phyloP scores from a whole-genome alignment of 2,329 filamentous ascomycete genomes.

The Paraphoma chrysanthemicola region DNA sequence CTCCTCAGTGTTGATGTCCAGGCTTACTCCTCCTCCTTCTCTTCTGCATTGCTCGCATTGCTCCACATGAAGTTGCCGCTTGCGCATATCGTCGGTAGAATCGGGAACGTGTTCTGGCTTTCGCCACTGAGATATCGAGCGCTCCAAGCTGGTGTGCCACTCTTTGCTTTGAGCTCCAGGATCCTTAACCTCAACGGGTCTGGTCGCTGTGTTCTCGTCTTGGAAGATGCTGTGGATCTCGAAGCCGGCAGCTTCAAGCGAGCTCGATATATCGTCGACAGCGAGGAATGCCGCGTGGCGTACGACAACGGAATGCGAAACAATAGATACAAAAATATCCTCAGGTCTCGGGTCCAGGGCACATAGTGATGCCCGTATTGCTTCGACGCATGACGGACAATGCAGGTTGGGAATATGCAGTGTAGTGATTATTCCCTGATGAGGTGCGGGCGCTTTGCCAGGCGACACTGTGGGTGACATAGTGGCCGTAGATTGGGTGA shows the following conservation, averaged over 20 bases:
- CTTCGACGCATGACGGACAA: slow-evolving; percentile 75
- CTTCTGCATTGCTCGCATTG: slow-evolving; percentile 45
- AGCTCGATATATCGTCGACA: slow-evolving; percentile 49
- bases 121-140: slow-evolving; percentile 41
- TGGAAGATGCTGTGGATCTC: slow-evolving; percentile 61
- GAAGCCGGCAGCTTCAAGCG: slow-evolving; percentile 65
- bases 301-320: slow-evolving; percentile 73
- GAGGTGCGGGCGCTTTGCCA: slow-evolving; percentile 18
- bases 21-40: slow-evolving; percentile 33
- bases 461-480: slow-evolving; percentile 20
- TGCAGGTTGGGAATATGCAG: slow-evolving; percentile 75
- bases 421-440: slow-evolving; percentile 47
- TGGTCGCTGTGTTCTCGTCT: slow-evolving; percentile 23
- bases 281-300: slow-evolving; percentile 57
- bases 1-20: slow-evolving; percentile 14
- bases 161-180: slow-evolving; percentile 23
- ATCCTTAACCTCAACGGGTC: slow-evolving; percentile 21
- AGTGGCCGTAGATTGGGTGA: slow-evolving; percentile 3
- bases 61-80: slow-evolving; percentile 39
- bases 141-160: slow-evolving; percentile 46
- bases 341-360: slow-evolving; percentile 56
- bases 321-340: slow-evolving; percentile 73
- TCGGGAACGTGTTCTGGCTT: slow-evolving; percentile 13
- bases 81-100: slow-evolving; percentile 34
- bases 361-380: slow-evolving; percentile 66